Evolutionary conservation across 2,329 filamentous ascomycete species (phyloP).

Genomic region (Incumbomyces delicatus): DNA sequence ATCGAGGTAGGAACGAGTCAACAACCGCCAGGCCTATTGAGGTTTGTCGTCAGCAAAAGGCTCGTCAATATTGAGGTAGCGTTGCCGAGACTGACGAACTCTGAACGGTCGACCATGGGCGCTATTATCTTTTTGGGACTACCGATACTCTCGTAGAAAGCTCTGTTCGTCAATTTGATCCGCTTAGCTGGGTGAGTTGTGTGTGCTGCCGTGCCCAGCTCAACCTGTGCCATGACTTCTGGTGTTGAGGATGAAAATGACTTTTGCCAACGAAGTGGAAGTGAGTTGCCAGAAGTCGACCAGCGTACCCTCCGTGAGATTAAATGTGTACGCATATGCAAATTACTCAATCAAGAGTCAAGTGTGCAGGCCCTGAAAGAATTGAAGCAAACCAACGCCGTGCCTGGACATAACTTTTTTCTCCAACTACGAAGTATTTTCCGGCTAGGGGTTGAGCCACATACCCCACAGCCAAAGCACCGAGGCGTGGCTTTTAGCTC

Average conservation of each 20-base stretch:
- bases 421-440: no score
- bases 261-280: not conserved
- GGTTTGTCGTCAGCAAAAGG: conserved; percentile 12
- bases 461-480: no score
- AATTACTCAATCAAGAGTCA: no score
- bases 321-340: no score
- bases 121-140: conserved; percentile 84
- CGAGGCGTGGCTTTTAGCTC: no score
- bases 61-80: not conserved
- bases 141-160: conserved; percentile 91
- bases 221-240: conserved; percentile 12
- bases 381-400: no score
- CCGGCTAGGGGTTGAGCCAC: no score
- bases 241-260: not conserved
- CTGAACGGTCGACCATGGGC: conserved; percentile 97
- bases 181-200: conserved; percentile 1
- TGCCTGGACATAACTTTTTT: no score
- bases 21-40: conserved; percentile 81
- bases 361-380: no score
- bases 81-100: conserved; percentile 61
- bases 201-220: conserved; percentile 5
- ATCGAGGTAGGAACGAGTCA: conserved; percentile 84
- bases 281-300: not conserved
- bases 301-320: conserved; percentile 1
- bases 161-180: conserved; percentile 65